A percentile compares a stretch with the other conserved stretches of the same genome.
Evolutionary conservation across 768 basidiomycete genomes (phyloP).

Genomic region (Lentinula edodes): DNA sequence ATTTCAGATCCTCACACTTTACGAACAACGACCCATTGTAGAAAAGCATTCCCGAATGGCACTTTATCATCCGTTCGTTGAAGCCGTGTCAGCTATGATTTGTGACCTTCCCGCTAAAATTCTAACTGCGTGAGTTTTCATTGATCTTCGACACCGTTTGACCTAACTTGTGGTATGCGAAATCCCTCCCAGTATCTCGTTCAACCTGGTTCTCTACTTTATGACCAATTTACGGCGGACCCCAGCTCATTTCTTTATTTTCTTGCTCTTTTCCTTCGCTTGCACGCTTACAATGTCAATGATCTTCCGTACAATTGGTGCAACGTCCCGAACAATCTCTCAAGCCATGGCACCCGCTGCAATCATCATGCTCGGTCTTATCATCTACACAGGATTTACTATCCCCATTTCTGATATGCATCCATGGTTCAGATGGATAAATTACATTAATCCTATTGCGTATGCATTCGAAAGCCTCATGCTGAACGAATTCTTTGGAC

Average conservation of each 20-base stretch:
- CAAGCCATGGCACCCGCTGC: constrained; percentile 21
- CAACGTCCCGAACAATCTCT: constrained; percentile 28
- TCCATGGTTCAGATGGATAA: constrained; percentile 23
- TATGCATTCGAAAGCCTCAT: constrained; percentile 35
- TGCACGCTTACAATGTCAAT: constrained; percentile 23
- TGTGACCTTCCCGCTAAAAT: constrained; percentile 30
- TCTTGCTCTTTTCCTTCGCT: constrained; percentile 30
- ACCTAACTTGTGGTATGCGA: neutral
- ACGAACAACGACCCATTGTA: constrained; percentile 28
- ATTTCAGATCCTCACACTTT: constrained; percentile 20
- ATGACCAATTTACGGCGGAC: constrained; percentile 33
- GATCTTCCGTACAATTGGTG: constrained; percentile 28
- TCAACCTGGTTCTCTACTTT: constrained; percentile 35
- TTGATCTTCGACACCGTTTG: neutral
- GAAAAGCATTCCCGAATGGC: constrained; percentile 37
- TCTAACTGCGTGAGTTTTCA: constrained; percentile 12
- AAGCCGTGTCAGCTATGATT: constrained; percentile 32
- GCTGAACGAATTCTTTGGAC: constrained; percentile 44
- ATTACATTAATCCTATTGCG: constrained; percentile 38
- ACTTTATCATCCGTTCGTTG: constrained; percentile 33
- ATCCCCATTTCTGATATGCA: constrained; percentile 25
- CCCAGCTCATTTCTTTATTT: constrained; percentile 35
- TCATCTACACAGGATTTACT: constrained; percentile 38
- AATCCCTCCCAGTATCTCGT: constrained; percentile 10
- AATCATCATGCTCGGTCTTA: constrained; percentile 28